These are phyloP conservation scores for Fusarium denticulatum DNA, from an alignment of 2,329 filamentous ascomycete genomes.

Conservation along the genomic window DNA sequence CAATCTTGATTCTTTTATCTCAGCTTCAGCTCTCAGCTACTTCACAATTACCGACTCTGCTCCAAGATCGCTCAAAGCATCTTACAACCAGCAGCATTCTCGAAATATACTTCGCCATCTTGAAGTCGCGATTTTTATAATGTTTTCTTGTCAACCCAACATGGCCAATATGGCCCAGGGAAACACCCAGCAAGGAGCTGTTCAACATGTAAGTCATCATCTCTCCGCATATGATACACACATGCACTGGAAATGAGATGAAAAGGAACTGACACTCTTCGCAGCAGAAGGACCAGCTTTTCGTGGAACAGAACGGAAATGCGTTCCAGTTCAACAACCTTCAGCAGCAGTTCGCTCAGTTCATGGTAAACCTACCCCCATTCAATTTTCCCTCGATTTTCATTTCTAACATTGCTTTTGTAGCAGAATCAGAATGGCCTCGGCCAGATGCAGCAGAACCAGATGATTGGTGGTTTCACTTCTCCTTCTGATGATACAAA, in stretches of 20 bases:
- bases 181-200: neutral
- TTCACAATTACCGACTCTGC: neutral
- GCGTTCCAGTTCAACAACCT: neutral
- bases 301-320: neutral
- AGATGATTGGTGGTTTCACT: neutral
- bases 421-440: neutral
- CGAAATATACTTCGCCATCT: neutral
- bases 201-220: conserved; percentile 2
- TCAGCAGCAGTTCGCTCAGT: neutral
- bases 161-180: neutral
- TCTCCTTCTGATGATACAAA: neutral
- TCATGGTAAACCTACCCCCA: neutral
- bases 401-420: neutral
- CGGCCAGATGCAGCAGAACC: neutral
- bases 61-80: conserved; percentile 1
- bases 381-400: no score
- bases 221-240: neutral
- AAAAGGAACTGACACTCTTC: conserved; percentile 6
- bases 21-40: neutral
- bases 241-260: neutral
- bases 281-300: neutral
- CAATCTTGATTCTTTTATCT: conserved; percentile 2
- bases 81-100: neutral
- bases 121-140: neutral
- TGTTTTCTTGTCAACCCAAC: conserved; percentile 3